Base-by-base conservation (phyloP, 176 grass and related monocot species). In the Lolium perenne region DNA sequence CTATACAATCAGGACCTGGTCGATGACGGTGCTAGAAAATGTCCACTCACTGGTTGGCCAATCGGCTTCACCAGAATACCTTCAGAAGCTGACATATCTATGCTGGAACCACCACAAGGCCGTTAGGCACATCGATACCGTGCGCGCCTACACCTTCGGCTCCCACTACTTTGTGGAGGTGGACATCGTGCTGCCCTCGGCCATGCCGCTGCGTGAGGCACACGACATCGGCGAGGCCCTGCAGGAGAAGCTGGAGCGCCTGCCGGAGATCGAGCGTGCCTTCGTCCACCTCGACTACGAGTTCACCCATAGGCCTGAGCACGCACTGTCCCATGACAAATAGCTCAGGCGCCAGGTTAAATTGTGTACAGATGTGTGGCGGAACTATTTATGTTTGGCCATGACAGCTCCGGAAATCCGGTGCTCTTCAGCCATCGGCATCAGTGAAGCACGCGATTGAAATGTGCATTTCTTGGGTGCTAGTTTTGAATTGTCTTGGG, bases 31-130 rank as follows among this genome's bases (percentile, higher is more conserved):
- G 61, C 88, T 98, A 0, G 93, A 98, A 85, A 98, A 98, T 13
- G 96, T 99, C 6, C 95, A 99, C 88, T 99, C 97, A 16, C 74
- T 99, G 17, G 97, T 99, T 0, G 97, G 94, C 17, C 97, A 94
- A 38, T 93, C 94, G 4, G 97, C 97, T 8, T 86, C 97, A 1
- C 97, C 94, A 0, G 94, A 96, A 50, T 99, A 92, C 85, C 90
- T 99, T 10, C 97, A 99, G 90, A 99, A 96, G 78, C 84, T 99
- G 15, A 99, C 97, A 21, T 99, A 96, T 80, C 87, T 99, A 18
- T 94, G 94, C 78, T 99, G 97, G 94, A 99, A 99, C 87, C 97
- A 99, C 87, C 97, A 99, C 80, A 96, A 91, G 82, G 92, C 97
- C 51, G 88, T 99, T 63, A 82, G 94, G 54, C 97, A 99, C 72